Conservation (phyloP, 2,329 filamentous ascomycete species). For the Penicillium griseofulvum region DNA sequence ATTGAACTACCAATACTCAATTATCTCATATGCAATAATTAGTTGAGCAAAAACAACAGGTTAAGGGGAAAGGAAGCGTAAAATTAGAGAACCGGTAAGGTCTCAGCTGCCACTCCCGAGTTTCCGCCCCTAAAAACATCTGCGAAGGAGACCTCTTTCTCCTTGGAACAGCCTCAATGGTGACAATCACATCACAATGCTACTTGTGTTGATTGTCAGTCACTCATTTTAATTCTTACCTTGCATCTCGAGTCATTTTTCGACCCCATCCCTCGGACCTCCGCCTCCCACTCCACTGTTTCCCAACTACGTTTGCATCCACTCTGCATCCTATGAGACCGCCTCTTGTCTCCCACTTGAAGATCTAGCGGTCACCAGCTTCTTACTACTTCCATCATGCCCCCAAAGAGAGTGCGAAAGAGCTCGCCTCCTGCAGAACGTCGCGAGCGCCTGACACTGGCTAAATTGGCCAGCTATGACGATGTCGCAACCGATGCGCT, state of each 20-base stretch:
- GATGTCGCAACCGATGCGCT: slow-evolving; percentile 93
- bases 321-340: slow-evolving; percentile 9
- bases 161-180: slow-evolving; percentile 7
- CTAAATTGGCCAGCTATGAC: slow-evolving; percentile 88
- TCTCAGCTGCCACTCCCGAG: slow-evolving; percentile 2
- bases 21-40: not conserved
- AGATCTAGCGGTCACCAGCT: not conserved
- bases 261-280: not conserved
- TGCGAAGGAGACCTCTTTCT: not conserved
- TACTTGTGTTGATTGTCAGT: not conserved
- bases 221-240: slow-evolving; percentile 2
- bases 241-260: not conserved
- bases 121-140: slow-evolving; percentile 13
- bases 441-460: slow-evolving; percentile 75
- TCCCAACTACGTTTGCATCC: not conserved
- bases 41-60: not conserved
- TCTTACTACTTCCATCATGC: slow-evolving; percentile 27
- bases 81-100: not conserved
- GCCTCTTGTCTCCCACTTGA: not conserved
- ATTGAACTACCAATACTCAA: not conserved
- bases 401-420: slow-evolving; percentile 36
- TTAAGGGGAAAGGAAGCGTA: not conserved
- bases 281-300: not conserved
- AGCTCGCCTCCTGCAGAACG: slow-evolving; percentile 33
- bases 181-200: not conserved